phyloP scores from a whole-genome alignment of 2,329 filamentous ascomycete species.

The Dactylellina leptospora region DNA sequence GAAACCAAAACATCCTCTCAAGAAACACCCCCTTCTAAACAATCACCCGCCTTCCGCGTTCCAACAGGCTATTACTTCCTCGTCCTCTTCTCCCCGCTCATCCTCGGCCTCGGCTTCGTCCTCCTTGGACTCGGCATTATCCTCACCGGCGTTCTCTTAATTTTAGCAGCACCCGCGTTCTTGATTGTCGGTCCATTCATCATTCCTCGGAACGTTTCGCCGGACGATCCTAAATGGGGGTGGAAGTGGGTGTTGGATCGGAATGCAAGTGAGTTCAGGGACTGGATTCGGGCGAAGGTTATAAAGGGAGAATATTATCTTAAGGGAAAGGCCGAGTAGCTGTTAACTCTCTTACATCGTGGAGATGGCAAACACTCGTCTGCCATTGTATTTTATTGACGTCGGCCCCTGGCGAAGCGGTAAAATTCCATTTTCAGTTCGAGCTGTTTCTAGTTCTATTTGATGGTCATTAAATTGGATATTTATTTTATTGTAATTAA shows the following conservation, averaged over 20 bases:
- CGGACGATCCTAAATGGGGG: slow-evolving; percentile 40
- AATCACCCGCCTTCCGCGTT: slow-evolving; percentile 7
- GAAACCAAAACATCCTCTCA: slow-evolving; percentile 4
- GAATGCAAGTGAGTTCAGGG: slow-evolving; percentile 25
- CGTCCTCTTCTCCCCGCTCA: slow-evolving; percentile 42
- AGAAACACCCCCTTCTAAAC: neutral
- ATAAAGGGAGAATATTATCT: slow-evolving; percentile 29
- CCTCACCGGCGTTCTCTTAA: slow-evolving; percentile 34
- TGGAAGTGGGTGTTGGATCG: slow-evolving; percentile 49
- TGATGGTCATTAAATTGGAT: too few relatives aligned
- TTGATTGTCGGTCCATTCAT: slow-evolving; percentile 40
- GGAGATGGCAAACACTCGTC: too few relatives aligned
- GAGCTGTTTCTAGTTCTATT: too few relatives aligned
- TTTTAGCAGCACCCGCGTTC: slow-evolving; percentile 37
- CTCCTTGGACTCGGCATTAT: slow-evolving; percentile 28
- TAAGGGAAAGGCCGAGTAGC: slow-evolving; percentile 18
- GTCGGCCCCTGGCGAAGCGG: too few relatives aligned
- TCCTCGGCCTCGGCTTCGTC: slow-evolving; percentile 40
- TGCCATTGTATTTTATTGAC: too few relatives aligned
- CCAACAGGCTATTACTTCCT: slow-evolving; percentile 47
- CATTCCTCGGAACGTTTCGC: slow-evolving; percentile 39
- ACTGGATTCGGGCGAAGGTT: slow-evolving; percentile 34
- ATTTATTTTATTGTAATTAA: too few relatives aligned
- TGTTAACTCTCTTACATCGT: too few relatives aligned
- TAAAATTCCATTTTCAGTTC: too few relatives aligned